Percentiles rank a stretch among this genome's conserved stretches.
Conservation (phyloP, 1,284 basidiomycete species). For the Ganoderma resinaceum region DNA sequence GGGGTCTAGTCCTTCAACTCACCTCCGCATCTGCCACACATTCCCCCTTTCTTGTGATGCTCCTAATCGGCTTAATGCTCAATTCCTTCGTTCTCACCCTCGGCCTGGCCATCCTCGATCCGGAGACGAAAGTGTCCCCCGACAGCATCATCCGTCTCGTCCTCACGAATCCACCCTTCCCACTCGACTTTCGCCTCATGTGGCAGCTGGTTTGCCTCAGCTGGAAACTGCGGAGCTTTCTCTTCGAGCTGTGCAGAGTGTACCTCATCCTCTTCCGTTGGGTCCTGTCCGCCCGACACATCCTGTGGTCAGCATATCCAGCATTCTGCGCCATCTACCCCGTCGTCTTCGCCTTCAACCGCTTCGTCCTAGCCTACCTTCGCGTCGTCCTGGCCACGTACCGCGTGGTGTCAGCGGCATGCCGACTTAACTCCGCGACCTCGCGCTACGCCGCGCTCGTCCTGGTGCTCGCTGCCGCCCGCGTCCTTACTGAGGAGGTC, state of each 20-base stretch:
- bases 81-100: slow-evolving; percentile 3
- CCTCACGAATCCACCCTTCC: background rate
- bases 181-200: slow-evolving; percentile 2
- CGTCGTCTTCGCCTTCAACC: slow-evolving; percentile 1
- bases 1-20: background rate
- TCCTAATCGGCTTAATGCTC: background rate
- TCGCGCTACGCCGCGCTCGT: background rate
- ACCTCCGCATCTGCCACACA: background rate
- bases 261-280: background rate
- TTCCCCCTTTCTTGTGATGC: slow-evolving; percentile 1
- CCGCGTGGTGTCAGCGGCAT: slow-evolving; percentile 1
- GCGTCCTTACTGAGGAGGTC: background rate
- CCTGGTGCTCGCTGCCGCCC: background rate
- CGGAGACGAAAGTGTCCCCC: background rate
- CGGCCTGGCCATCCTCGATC: background rate
- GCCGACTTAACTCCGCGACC: background rate
- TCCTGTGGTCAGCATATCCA: background rate
- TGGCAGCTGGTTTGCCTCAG: slow-evolving; percentile 8
- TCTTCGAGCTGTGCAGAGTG: background rate
- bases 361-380: background rate
- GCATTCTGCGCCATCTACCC: background rate
- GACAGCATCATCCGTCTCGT: slow-evolving; percentile 1
- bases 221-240: slow-evolving; percentile 2
- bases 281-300: background rate
- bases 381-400: background rate